These are phyloP conservation scores for Fusarium protoensiforme DNA, from an alignment of 2,329 filamentous ascomycete species.

Conservation along the genomic window DNA sequence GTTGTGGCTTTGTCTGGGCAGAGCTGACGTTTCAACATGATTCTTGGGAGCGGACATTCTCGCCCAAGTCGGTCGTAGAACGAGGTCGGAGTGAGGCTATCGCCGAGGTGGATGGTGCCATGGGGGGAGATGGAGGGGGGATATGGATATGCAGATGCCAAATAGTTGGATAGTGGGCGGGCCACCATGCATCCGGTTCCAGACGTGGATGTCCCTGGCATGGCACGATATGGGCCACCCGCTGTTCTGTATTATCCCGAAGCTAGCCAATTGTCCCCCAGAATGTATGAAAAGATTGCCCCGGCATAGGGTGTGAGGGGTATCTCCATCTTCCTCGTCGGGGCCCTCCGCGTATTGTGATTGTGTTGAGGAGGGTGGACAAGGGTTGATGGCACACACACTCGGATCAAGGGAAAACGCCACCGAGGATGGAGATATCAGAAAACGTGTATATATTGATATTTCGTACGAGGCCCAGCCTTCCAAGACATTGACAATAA, in stretches of 20 bases:
- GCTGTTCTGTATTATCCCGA: constrained; percentile 5
- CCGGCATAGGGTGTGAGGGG: constrained; percentile 26
- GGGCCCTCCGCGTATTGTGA: constrained; percentile 19
- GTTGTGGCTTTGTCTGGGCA: background rate
- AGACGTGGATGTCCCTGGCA: constrained; percentile 23
- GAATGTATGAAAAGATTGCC: background rate
- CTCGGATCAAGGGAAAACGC: constrained; percentile 30
- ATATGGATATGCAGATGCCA: constrained; percentile 3
- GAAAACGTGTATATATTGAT: constrained; percentile 1
- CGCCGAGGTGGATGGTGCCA: constrained; percentile 27
- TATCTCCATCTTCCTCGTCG: constrained; percentile 21
- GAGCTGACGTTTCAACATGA: background rate
- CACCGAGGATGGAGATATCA: background rate
- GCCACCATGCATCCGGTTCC: constrained; percentile 24
- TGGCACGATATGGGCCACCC: constrained; percentile 1
- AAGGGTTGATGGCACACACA: background rate
- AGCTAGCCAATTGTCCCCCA: constrained; percentile 30
- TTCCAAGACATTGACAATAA: constrained; percentile 13
- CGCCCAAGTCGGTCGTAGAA: background rate
- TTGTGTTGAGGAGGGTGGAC: background rate
- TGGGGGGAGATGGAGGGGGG: background rate
- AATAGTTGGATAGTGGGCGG: constrained; percentile 25
- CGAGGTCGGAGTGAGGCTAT: constrained; percentile 27
- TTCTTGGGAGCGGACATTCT: background rate
- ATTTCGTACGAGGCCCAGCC: background rate